Evolutionary conservation across 2,329 filamentous ascomycete species (phyloP), one percentile per base, ranked within the genome.

Genomic region (Colletotrichum shisoi): DNA sequence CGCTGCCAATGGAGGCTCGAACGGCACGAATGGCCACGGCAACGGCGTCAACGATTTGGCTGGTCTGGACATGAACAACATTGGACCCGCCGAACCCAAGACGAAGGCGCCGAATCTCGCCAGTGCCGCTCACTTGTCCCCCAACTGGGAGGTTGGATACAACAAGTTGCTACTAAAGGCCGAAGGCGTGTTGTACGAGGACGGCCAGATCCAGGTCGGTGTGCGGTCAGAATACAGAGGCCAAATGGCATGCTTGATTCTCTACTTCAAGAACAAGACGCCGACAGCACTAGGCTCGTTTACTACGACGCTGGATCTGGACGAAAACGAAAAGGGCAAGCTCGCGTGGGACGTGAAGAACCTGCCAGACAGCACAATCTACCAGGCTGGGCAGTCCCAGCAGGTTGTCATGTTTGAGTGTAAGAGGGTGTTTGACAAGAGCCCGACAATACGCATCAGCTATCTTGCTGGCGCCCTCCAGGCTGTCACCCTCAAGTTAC

Each of bases 231-330:
- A 99, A 79, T 99, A 97, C 76, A 90, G 95, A 68, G 92, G 90
- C n/a, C 92, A 97, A 75, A 90, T 97, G 81, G 95, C 95, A 48
- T 97, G 95, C 73, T 82, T 99, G 69, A 98, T 99, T 73, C 82
- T 97, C 58, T 99, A 98, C 79, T 97, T 98, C 77, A 91, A 89
- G 69, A 99, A 99, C 83, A 97, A 97, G 80, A 93, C 93, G 0
- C 89, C 92, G 0, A 90, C 91, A 44, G 81, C 91, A 0, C 91
- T 99, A 73, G 91, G 89, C 61, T 97, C 94, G 0, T 96, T 99
- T 76, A 98, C 95, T 0, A 98, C 95, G 0, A 96, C 94, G 0
- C 81, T 98, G 54, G 94, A 98, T 76, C 89, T 96, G 70, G 90
- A 93, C 62, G 83, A 85, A 62, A 80, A 79, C 62, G 88, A 90